Percentiles rank a stretch among this genome's conserved stretches.
phyloP scores from a whole-genome alignment of 257 asterid genomes.

The Euphrasia confusa region DNA sequence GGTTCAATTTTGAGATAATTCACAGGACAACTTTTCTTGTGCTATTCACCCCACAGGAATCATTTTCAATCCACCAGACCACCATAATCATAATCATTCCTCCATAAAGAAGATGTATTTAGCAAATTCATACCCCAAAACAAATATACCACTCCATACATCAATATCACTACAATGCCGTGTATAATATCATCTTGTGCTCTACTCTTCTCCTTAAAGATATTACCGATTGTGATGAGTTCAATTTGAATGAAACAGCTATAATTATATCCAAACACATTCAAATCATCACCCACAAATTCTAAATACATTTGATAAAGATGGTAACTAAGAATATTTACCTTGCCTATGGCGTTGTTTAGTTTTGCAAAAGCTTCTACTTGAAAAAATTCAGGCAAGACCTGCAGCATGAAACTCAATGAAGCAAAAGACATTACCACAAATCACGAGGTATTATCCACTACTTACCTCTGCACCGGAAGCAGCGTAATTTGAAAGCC shows the following conservation, averaged over 20 bases:
- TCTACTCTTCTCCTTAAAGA: slow-evolving; percentile 4
- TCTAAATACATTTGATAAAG: slow-evolving; percentile 12
- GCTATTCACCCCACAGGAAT: background rate
- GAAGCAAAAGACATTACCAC: slow-evolving; percentile 29
- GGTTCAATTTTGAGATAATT: slow-evolving; percentile 3
- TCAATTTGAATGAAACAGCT: slow-evolving; percentile 17
- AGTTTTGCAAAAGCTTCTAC: slow-evolving; percentile 96
- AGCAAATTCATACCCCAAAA: background rate
- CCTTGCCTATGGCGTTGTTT: slow-evolving; percentile 88
- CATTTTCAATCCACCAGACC: background rate
- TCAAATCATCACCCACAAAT: slow-evolving; percentile 14
- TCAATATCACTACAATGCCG: slow-evolving; percentile 10
- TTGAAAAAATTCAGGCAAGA: slow-evolving; percentile 90
- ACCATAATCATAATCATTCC: background rate
- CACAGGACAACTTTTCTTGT: slow-evolving; percentile 13
- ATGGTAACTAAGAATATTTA: slow-evolving; percentile 31
- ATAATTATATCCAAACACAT: slow-evolving; percentile 8
- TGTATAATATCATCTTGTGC: background rate
- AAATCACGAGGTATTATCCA: slow-evolving; percentile 16
- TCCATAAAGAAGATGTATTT: slow-evolving; percentile 14
- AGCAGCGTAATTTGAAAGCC: slow-evolving; percentile 97
- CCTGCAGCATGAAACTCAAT: slow-evolving; percentile 56
- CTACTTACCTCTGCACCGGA: slow-evolving; percentile 81
- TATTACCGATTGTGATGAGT: slow-evolving; percentile 18
- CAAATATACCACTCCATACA: background rate